A percentile compares a stretch with the other conserved stretches of the same genome.
phyloP scores from a whole-genome alignment of 2,329 filamentous ascomycete species.

The Colletotrichum incanum region DNA sequence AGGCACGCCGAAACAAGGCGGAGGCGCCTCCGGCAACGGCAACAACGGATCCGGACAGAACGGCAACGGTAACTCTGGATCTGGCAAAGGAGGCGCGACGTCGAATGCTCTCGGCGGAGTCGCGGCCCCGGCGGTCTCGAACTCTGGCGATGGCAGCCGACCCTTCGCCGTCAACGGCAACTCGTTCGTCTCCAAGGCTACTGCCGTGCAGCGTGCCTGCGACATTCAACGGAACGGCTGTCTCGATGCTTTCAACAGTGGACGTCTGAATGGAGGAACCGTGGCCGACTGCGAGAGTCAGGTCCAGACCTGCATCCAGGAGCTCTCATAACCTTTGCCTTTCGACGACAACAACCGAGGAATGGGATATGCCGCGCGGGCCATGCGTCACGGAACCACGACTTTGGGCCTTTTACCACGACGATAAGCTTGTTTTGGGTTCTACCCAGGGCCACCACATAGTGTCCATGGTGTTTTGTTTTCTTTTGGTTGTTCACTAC shows the following conservation, averaged over 20 bases:
- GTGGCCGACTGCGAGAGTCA: slow-evolving; percentile 71
- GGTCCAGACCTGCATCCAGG: slow-evolving; percentile 60
- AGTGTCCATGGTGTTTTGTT: slow-evolving; percentile 26
- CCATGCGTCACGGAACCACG: slow-evolving; percentile 9
- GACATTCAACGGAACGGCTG: slow-evolving; percentile 76
- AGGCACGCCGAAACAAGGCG: slow-evolving; percentile 4
- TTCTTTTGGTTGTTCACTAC: slow-evolving; percentile 25
- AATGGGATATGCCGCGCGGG: slow-evolving; percentile 6
- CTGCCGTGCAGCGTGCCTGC: slow-evolving; percentile 73
- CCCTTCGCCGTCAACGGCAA: slow-evolving; percentile 71
- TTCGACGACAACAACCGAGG: slow-evolving; percentile 24
- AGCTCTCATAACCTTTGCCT: slow-evolving; percentile 48
- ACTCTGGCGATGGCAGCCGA: slow-evolving; percentile 64
- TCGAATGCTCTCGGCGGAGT: slow-evolving; percentile 64
- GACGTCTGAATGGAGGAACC: slow-evolving; percentile 57
- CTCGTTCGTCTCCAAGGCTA: slow-evolving; percentile 70
- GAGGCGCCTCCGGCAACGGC: slow-evolving; percentile 33
- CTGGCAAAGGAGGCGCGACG: slow-evolving; percentile 49
- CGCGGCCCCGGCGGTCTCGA: slow-evolving; percentile 64
- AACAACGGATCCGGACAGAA: slow-evolving; percentile 35
- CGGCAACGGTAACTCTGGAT: slow-evolving; percentile 37
- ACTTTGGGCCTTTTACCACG: neutral
- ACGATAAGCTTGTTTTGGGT: slow-evolving; percentile 5
- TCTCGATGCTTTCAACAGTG: slow-evolving; percentile 69
- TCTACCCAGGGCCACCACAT: slow-evolving; percentile 4